Base-by-base conservation (phyloP, 2,329 filamentous ascomycete genomes). In the Xylaria arbuscula region DNA sequence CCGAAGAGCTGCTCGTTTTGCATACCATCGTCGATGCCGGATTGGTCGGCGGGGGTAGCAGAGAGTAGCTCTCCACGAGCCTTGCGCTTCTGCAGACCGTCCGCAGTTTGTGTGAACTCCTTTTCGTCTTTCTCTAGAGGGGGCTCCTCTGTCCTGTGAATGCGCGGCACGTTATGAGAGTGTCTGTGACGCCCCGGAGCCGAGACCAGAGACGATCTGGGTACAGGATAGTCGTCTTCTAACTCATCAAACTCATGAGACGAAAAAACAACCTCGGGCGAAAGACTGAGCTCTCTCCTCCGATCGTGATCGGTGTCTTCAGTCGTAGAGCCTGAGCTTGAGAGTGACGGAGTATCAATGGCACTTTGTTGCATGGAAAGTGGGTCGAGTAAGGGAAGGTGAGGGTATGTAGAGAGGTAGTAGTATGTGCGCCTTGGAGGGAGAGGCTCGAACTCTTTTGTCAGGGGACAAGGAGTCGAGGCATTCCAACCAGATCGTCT, bases 361-460 rank as follows among this genome's bases (percentile, higher is more conserved):
- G 89, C 83, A 69, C 50, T 70, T 19, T 86, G 86, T 62, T 80
- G 81, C 65, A 75, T 83, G 72, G 77, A 82, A 78, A 72, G 85
- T 75, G 75, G 86, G 72, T 92, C 88, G 1, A 93, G 93, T 22
- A 98, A 89, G 45, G 93, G 89, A 78, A 95, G 93, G 77, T 92
- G 93, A 55, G 92, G 90, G 76, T 87, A 91, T n/a, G 92, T 97
- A 47, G 93, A 97, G 68, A 99, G 88, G 82, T 94, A 98, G 83
- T 97, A 98, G 84, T 97, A 98, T 55, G 97, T 94, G 80, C 96
- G 93, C 78, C 95, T 92, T 22, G 96, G 96, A 79, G 98, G 95
- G 50, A 95, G 92, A 48, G 92, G 90, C 79, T 98, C 93, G 63
- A 98, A 88, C 81, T 97, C 93, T 83, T 98, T 98, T 60, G 93